Percentiles rank a stretch among this genome's conserved stretches.
Conservation (phyloP, 179 eudicot genomes). For the Carnegiea gigantea region DNA sequence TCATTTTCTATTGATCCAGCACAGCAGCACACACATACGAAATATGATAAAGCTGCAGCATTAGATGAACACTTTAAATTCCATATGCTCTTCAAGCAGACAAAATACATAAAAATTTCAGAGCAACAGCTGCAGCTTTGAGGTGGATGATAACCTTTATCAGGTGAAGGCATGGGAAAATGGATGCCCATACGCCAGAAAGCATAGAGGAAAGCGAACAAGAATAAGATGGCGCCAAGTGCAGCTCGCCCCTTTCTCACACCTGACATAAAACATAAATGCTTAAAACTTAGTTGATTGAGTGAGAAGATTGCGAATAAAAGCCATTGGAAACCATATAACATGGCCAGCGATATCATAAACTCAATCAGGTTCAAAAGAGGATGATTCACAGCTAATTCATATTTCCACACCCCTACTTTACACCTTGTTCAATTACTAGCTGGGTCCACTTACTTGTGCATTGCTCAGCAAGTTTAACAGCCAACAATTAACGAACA, state of each 20-base stretch:
- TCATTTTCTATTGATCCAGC: neutral
- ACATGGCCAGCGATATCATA: neutral
- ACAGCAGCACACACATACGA: neutral
- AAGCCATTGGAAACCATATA: neutral
- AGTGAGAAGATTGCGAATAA: neutral
- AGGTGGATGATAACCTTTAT: slow-evolving; percentile 57
- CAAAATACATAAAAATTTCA: neutral
- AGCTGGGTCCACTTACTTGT: neutral
- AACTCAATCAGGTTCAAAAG: neutral
- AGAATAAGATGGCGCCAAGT: slow-evolving; percentile 81
- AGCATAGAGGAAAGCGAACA: slow-evolving; percentile 80
- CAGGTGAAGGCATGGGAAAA: slow-evolving; percentile 98
- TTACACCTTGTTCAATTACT: neutral
- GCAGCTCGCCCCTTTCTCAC: slow-evolving; percentile 91
- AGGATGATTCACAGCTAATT: neutral
- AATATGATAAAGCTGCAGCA: neutral
- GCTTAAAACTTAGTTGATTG: neutral
- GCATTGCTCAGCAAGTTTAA: neutral
- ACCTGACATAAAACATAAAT: slow-evolving; percentile 42
- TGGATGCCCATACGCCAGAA: slow-evolving; percentile 99
- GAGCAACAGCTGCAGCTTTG: neutral
- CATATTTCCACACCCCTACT: neutral
- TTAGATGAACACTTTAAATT: too few species aligned
- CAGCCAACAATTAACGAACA: too few species aligned
- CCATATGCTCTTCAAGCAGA: neutral